These are phyloP conservation scores for Populus hybrid DNA, from an alignment of 441 rosid species.

Conservation along the genomic window DNA sequence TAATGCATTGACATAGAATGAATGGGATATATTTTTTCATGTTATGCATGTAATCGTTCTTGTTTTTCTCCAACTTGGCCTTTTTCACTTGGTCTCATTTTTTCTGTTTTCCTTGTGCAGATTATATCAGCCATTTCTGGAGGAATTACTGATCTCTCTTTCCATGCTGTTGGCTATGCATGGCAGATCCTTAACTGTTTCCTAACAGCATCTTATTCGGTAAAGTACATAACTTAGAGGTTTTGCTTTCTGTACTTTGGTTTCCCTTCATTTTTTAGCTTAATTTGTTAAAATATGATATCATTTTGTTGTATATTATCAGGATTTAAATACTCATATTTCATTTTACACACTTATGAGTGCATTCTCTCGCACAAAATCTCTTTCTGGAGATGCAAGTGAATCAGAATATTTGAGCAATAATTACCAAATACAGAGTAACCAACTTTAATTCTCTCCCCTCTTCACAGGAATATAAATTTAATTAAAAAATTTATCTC, in stretches of 20 bases:
- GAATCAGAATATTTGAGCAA: neutral
- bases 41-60: neutral
- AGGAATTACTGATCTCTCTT: slow-evolving; percentile 91
- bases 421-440: neutral
- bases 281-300: neutral
- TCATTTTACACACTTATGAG: neutral
- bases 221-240: slow-evolving; percentile 40
- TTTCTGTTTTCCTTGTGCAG: slow-evolving; percentile 42
- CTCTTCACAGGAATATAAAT: neutral
- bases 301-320: neutral
- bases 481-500: too few species aligned
- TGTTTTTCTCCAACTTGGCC: neutral
- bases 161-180: slow-evolving; percentile 83
- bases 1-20: neutral
- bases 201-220: slow-evolving; percentile 94
- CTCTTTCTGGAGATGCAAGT: neutral
- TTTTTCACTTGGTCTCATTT: neutral
- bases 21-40: neutral
- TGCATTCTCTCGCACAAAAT: neutral
- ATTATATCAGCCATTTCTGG: slow-evolving; percentile 96
- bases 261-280: neutral
- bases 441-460: neutral
- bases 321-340: neutral
- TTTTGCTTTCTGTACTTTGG: neutral
- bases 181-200: slow-evolving; percentile 95